These are phyloP conservation scores for Claviceps sp. DNA, from an alignment of 2,329 filamentous ascomycete species.

Conservation along the genomic window DNA sequence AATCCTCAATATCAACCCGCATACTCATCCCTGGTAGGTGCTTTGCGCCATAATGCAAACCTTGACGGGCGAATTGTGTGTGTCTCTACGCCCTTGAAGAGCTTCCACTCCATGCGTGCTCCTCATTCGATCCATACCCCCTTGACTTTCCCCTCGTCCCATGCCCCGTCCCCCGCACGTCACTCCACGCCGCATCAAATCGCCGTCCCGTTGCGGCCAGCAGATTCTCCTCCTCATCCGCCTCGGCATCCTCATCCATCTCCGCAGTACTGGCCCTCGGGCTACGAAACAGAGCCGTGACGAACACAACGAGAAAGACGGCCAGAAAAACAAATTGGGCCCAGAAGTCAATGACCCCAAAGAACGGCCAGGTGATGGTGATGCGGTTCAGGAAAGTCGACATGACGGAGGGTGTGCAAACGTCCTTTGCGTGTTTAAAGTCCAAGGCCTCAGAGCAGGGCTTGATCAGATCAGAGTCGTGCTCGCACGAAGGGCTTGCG, in stretches of 20 bases:
- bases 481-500: constrained; percentile 60
- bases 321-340: constrained; percentile 84
- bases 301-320: constrained; percentile 69
- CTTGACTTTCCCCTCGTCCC: constrained; percentile 57
- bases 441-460: constrained; percentile 68
- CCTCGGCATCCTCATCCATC: constrained; percentile 78
- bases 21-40: no score
- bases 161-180: constrained; percentile 73
- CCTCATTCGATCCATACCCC: constrained; percentile 9
- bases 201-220: constrained; percentile 70
- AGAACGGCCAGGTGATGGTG: constrained; percentile 88
- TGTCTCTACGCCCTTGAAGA: constrained; percentile 1
- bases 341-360: constrained; percentile 90
- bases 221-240: constrained; percentile 85
- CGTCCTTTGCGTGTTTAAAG: constrained; percentile 56
- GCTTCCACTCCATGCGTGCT: constrained; percentile 3
- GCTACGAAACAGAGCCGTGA: constrained; percentile 66
- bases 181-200: constrained; percentile 79
- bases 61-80: neutral
- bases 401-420: constrained; percentile 84
- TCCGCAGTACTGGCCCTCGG: constrained; percentile 65
- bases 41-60: no score
- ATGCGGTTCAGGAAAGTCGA: constrained; percentile 89
- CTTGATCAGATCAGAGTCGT: constrained; percentile 57
- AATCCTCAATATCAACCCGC: no score